These are phyloP conservation scores for Didymella lethalis DNA, from an alignment of 2,329 filamentous ascomycete genomes.

Conservation along the genomic window DNA sequence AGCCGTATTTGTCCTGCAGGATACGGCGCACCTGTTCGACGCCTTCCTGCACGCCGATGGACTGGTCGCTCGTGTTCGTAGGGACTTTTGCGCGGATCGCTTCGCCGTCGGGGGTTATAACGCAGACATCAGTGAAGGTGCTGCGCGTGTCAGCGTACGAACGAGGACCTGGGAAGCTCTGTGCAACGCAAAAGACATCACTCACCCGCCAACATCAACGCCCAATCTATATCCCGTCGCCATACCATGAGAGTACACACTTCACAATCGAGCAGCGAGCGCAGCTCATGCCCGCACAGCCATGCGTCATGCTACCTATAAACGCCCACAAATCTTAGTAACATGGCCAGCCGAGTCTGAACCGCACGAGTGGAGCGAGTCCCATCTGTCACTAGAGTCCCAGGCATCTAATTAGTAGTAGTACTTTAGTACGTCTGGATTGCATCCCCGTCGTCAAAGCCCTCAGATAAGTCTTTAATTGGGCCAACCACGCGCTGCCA, in stretches of 20 bases:
- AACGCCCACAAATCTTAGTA: conserved; percentile 3
- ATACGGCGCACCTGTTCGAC: conserved; percentile 54
- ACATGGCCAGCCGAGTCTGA: neutral
- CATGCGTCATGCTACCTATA: conserved; percentile 19
- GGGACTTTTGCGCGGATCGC: conserved; percentile 57
- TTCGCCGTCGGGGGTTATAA: conserved; percentile 56
- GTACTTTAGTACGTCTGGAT: neutral
- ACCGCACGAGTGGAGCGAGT: conserved; percentile 7
- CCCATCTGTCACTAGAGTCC: conserved; percentile 1
- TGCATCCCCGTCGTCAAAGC: neutral
- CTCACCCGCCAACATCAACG: conserved; percentile 48
- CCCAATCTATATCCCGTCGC: conserved; percentile 44
- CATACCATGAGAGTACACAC: conserved; percentile 20
- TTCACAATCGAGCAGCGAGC: neutral
- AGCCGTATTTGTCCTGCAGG: conserved; percentile 51
- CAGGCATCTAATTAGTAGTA: neutral
- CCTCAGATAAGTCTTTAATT: neutral
- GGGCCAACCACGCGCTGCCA: neutral
- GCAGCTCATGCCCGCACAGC: conserved; percentile 7
- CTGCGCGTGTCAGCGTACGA: conserved; percentile 33
- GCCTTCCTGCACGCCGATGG: conserved; percentile 57
- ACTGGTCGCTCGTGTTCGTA: conserved; percentile 57
- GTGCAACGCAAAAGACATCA: neutral
- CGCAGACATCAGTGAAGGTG: conserved; percentile 60
- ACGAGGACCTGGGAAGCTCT: too few relatives aligned